Evolutionary conservation across 2,329 filamentous ascomycete genomes (phyloP).

Genomic region (Exophiala mesophila): DNA sequence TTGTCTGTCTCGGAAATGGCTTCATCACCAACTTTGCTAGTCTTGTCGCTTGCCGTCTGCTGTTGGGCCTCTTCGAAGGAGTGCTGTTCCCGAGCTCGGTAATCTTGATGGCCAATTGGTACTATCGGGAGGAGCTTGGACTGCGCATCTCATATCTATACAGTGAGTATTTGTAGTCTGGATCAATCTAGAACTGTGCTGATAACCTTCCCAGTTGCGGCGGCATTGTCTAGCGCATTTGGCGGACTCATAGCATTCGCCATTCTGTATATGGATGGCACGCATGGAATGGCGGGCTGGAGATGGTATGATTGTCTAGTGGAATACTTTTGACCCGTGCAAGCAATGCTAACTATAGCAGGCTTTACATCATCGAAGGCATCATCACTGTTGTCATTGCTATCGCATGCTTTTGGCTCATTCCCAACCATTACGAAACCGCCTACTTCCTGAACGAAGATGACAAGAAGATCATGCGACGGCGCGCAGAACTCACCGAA

Average conservation of each 20-base stretch:
- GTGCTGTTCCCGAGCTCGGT: conserved; percentile 38
- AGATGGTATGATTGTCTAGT: conserved; percentile 32
- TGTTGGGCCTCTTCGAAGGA: conserved; percentile 37
- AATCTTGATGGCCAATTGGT: conserved; percentile 39
- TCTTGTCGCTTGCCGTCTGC: conserved; percentile 39
- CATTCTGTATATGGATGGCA: conserved; percentile 44
- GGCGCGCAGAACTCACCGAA: conserved; percentile 31
- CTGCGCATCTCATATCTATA: conserved; percentile 40
- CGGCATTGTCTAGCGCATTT: conserved; percentile 22
- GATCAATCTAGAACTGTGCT: neutral
- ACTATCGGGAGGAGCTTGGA: conserved; percentile 38
- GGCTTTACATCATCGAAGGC: conserved; percentile 31
- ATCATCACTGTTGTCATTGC: conserved; percentile 30
- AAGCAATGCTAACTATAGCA: neutral
- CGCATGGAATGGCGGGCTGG: conserved; percentile 44
- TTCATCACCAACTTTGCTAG: conserved; percentile 41
- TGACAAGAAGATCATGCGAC: conserved; percentile 33
- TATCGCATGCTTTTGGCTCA: conserved; percentile 26
- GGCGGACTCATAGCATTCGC: conserved; percentile 24
- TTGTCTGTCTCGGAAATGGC: conserved; percentile 46
- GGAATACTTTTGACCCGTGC: neutral
- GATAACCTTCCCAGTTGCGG: conserved; percentile 14
- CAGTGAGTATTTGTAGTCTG: conserved; percentile 21
- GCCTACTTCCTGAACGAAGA: conserved; percentile 30
- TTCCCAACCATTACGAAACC: conserved; percentile 31